Evolutionary conservation across 306 rosid species (phyloP), one percentile per base, ranked within the genome.

Genomic region (Cyclanthera cordifolia): DNA sequence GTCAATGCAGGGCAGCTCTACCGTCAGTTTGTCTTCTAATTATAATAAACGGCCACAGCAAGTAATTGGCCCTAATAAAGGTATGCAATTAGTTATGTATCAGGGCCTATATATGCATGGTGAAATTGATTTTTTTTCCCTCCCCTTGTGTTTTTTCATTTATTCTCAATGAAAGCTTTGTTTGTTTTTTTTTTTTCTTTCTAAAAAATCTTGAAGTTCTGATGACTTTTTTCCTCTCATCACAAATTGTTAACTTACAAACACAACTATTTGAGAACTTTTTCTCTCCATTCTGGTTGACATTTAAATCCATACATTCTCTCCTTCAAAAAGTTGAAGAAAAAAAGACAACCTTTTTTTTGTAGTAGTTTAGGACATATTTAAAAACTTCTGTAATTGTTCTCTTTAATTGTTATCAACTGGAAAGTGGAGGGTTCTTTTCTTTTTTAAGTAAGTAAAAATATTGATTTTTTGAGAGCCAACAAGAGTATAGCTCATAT

Each of bases 1-100:
- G 15, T 73, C 82, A 37, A 76, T 85, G 69, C 87, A 82, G 71
- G 79, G 80, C 24, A 82, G 75, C 76, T 81, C 91, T 72, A 60
- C 86, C 2, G 78, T 71, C 56, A 83, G 82, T 49, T 84, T 88
- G 19, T 91, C 95, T 74, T 88, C 97, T 64, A 90, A 86, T 77
- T 78, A 84, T 72, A 84, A 74, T 73, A 88, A 72, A 70, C 82
- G 91, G 61, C 79, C 91, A 8, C 89, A 88, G 71, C 96, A 80
- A 76, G 46, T 59, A 74, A 68, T 50, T 79, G 90, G 91, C 61
- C 25, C 85, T 70, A 95, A 86, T 78, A 94, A 85, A 85, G 97
- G 99, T 94, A 82, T 9, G 32, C 10, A 12, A 64, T 59, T 75
- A 46, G 55, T 59, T 30, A 5, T 69, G 13, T 9, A 3, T 69